phyloP scores from a whole-genome alignment of 805 yeast genomes.

The Yarrowia sp. region DNA sequence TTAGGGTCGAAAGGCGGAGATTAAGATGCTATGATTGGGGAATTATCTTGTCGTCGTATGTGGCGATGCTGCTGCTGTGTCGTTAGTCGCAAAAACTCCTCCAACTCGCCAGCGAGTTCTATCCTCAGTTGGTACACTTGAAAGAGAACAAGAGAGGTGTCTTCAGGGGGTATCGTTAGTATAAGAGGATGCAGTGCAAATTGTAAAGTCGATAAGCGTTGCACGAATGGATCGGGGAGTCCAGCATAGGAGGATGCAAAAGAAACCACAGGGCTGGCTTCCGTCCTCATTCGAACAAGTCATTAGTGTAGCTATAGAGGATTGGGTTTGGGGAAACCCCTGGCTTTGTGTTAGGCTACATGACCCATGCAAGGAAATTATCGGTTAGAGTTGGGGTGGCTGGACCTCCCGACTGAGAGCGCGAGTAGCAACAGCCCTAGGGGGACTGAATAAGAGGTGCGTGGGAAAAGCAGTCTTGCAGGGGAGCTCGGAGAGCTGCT shows the following conservation, averaged over 20 bases:
- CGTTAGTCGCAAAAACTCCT: constrained; percentile 27
- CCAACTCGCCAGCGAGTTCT: constrained; percentile 39
- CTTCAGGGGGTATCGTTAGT: constrained; percentile 30
- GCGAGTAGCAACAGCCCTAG: background rate
- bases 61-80: constrained; percentile 11
- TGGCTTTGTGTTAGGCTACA: constrained; percentile 33
- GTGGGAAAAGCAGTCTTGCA: background rate
- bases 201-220: constrained; percentile 21
- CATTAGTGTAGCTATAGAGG: constrained; percentile 17
- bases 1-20: background rate
- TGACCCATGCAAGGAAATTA: constrained; percentile 36
- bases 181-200: constrained; percentile 24
- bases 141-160: background rate
- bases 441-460: background rate
- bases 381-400: constrained; percentile 35
- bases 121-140: constrained; percentile 27
- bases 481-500: background rate
- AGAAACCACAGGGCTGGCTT: constrained; percentile 35
- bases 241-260: constrained; percentile 29
- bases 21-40: constrained; percentile 2
- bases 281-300: constrained; percentile 24
- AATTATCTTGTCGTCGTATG: constrained; percentile 18
- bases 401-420: constrained; percentile 11
- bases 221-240: constrained; percentile 10
- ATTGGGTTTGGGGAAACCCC: constrained; percentile 34